phyloP scores from a whole-genome alignment of 2,329 filamentous ascomycete species.

The Aspergillus awamori region DNA sequence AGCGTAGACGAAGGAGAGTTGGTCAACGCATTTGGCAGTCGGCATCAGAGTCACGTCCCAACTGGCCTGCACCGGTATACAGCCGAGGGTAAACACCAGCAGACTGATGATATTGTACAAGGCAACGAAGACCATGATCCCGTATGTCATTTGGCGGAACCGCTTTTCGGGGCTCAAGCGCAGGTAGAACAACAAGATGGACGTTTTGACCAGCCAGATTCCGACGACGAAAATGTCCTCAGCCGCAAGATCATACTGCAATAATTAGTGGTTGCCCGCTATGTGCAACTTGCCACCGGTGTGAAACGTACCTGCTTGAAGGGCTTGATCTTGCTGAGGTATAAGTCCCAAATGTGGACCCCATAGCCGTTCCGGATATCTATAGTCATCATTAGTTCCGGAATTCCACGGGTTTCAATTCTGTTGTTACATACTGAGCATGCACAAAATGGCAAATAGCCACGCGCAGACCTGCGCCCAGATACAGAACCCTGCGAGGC shows the following conservation, averaged over 20 bases:
- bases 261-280: neutral
- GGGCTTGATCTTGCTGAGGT: slow-evolving; percentile 13
- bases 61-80: slow-evolving; percentile 16
- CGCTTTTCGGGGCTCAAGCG: slow-evolving; percentile 21
- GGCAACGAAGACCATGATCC: slow-evolving; percentile 22
- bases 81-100: slow-evolving; percentile 20
- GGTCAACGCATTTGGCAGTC: slow-evolving; percentile 15
- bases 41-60: slow-evolving; percentile 21
- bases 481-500: slow-evolving; percentile 11
- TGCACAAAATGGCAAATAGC: slow-evolving; percentile 18
- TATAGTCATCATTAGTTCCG: neutral
- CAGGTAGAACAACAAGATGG: slow-evolving; percentile 24
- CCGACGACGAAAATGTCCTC: slow-evolving; percentile 19
- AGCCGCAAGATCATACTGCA: slow-evolving; percentile 18
- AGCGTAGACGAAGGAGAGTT: slow-evolving; percentile 19
- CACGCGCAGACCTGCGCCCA: slow-evolving; percentile 18
- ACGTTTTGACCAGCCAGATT: slow-evolving; percentile 23
- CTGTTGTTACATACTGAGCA: slow-evolving; percentile 11
- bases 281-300: no score
- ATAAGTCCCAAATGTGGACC: slow-evolving; percentile 18
- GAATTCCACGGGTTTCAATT: no score
- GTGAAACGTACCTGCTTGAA: slow-evolving; percentile 16
- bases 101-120: slow-evolving; percentile 21
- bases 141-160: slow-evolving; percentile 22
- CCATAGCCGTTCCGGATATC: slow-evolving; percentile 21